These are phyloP conservation scores for Cladophialophora exuberans DNA, from an alignment of 2,329 filamentous ascomycete genomes.

Conservation along the genomic window DNA sequence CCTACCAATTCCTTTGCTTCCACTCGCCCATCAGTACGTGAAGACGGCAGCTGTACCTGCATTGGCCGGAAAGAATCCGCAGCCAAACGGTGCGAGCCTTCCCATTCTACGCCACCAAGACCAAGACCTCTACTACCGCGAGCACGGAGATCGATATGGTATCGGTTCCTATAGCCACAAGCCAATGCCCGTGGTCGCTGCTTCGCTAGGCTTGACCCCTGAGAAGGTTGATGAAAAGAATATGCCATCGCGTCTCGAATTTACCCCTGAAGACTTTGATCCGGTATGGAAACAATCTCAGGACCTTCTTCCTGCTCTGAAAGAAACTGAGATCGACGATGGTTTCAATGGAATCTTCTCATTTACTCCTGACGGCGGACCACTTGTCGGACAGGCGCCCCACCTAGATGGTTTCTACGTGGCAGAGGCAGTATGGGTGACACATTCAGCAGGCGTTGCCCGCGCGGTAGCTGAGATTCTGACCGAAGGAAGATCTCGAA, in stretches of 20 bases:
- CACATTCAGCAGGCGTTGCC: slow-evolving; percentile 66
- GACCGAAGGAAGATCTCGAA: slow-evolving; percentile 57
- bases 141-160: slow-evolving; percentile 65
- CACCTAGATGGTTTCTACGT: slow-evolving; percentile 65
- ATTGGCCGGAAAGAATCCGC: slow-evolving; percentile 46
- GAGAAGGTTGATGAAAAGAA: slow-evolving; percentile 59
- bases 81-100: slow-evolving; percentile 55
- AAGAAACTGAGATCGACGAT: slow-evolving; percentile 56
- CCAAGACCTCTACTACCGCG: slow-evolving; percentile 66
- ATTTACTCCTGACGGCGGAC: slow-evolving; percentile 66
- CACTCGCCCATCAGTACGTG: slow-evolving; percentile 66
- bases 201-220: slow-evolving; percentile 57
- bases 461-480: slow-evolving; percentile 63
- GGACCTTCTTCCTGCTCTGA: slow-evolving; percentile 58
- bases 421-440: slow-evolving; percentile 69
- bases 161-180: slow-evolving; percentile 68
- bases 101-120: slow-evolving; percentile 68
- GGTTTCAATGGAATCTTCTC: slow-evolving; percentile 70
- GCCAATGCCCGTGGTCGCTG: slow-evolving; percentile 63
- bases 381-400: slow-evolving; percentile 62
- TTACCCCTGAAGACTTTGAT: slow-evolving; percentile 63
- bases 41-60: slow-evolving; percentile 61
- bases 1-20: slow-evolving; percentile 60
- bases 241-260: slow-evolving; percentile 66
- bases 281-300: slow-evolving; percentile 63